Conservation (phyloP, 192 early-diverging fungal species). For the Coemansia sp. region DNA sequence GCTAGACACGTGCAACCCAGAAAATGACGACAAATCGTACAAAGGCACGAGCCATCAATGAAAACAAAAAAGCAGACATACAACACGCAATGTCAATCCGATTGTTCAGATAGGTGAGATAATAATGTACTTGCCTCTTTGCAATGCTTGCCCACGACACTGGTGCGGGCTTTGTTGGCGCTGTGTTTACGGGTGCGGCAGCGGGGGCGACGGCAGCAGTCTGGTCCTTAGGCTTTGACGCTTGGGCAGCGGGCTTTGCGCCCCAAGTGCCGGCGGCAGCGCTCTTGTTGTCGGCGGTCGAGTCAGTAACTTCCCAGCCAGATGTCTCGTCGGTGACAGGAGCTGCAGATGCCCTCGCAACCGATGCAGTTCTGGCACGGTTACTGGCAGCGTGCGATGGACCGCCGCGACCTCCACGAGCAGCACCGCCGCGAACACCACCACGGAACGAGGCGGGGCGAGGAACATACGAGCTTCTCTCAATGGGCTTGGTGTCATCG, state of each 20-base stretch:
- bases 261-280: constrained; percentile 17
- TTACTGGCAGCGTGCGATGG: constrained; percentile 40
- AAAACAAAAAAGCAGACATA: background rate
- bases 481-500: constrained; percentile 49
- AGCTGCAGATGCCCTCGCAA: constrained; percentile 25
- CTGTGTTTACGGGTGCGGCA: constrained; percentile 23
- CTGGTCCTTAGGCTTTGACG: constrained; percentile 16
- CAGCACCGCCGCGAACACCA: constrained; percentile 67
- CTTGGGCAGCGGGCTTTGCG: constrained; percentile 11
- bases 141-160: constrained; percentile 58
- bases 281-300: constrained; percentile 12
- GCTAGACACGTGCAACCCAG: background rate
- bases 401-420: constrained; percentile 65
- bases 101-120: background rate
- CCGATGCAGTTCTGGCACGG: constrained; percentile 36
- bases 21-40: background rate
- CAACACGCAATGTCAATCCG: background rate
- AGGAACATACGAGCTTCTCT: constrained; percentile 55
- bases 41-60: background rate
- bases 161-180: constrained; percentile 45
- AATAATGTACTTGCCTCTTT: constrained; percentile 40
- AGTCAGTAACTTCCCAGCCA: constrained; percentile 39
- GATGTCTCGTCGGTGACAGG: constrained; percentile 8
- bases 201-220: constrained; percentile 5
- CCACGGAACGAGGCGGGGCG: constrained; percentile 58